A percentile compares a stretch with the other conserved stretches of the same genome.
These are phyloP conservation scores for Alisma plantagoaquatica DNA, from an alignment of 106 monocot species.

Conservation along the genomic window DNA sequence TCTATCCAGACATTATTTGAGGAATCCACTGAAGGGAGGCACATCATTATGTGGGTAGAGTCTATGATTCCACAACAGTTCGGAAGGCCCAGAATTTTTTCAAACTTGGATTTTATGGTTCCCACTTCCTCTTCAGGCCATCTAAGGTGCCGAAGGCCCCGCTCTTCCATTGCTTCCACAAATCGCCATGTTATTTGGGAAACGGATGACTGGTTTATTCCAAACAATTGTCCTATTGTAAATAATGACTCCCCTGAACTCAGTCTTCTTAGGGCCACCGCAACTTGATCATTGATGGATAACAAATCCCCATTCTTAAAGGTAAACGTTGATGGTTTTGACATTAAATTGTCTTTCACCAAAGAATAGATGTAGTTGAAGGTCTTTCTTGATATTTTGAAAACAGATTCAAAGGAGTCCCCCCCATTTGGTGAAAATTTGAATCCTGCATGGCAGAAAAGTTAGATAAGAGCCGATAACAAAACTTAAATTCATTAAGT, in stretches of 20 bases:
- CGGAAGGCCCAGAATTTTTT: conserved; percentile 47
- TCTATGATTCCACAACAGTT: conserved; percentile 80
- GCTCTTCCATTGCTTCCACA: conserved; percentile 62
- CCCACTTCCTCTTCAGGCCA: conserved; percentile 55
- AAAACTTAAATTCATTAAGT: too few relatives aligned
- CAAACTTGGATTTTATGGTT: conserved; percentile 37
- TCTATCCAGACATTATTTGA: conserved; percentile 55
- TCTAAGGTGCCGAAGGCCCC: conserved; percentile 38
- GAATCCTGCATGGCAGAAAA: conserved; percentile 20
- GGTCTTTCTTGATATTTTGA: conserved; percentile 88
- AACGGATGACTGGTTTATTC: conserved; percentile 57
- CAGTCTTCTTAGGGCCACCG: conserved; percentile 48
- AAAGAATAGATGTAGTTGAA: conserved; percentile 83
- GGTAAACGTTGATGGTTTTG: conserved; percentile 43
- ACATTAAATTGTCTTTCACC: conserved; percentile 50
- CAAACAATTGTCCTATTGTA: conserved; percentile 39
- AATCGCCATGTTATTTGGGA: conserved; percentile 73
- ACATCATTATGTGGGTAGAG: conserved; percentile 67
- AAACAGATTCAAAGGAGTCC: conserved; percentile 53
- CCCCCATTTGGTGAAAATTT: conserved; percentile 38
- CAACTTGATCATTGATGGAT: conserved; percentile 52
- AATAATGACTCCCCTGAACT: conserved; percentile 59
- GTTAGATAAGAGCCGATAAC: too few relatives aligned
- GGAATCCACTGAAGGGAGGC: conserved; percentile 39
- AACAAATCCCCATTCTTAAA: conserved; percentile 36